A percentile compares a stretch with the other conserved stretches of the same genome.
Conservation (phyloP, 768 basidiomycete species). For the Lactarius akahatsu region DNA sequence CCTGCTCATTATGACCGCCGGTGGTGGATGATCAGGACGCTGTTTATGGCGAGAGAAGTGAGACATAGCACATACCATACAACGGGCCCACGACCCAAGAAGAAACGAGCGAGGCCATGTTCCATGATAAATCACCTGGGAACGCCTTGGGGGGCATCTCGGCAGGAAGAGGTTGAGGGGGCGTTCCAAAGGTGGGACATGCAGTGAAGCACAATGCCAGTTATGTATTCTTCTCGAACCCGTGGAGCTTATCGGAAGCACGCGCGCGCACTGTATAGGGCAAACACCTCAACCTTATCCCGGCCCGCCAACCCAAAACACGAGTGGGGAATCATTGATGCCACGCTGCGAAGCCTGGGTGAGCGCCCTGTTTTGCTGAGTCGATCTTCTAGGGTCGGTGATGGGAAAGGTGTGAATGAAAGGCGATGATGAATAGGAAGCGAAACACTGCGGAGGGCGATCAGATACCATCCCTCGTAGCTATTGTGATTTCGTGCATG, state of each 20-base stretch:
- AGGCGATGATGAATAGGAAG: background rate
- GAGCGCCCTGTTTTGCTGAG: background rate
- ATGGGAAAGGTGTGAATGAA: background rate
- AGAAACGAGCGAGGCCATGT: background rate
- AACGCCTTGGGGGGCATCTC: conserved; percentile 18
- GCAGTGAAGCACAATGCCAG: background rate
- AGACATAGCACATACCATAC: conserved; percentile 12
- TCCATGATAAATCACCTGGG: conserved; percentile 15
- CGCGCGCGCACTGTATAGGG: no score
- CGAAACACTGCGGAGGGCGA: background rate
- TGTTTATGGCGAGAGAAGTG: no score
- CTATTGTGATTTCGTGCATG: background rate
- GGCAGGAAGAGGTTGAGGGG: background rate
- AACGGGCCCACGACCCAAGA: conserved; percentile 18
- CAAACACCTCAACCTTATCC: no score
- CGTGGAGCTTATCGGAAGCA: conserved; percentile 1
- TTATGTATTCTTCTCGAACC: background rate
- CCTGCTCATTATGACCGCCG: conserved; percentile 4
- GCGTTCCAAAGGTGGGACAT: background rate
- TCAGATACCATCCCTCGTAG: background rate
- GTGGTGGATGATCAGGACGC: no score
- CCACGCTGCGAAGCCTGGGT: background rate
- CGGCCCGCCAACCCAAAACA: background rate
- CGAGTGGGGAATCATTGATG: background rate
- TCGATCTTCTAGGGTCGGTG: no score